Evolutionary conservation across 257 asterid species (phyloP).

Genomic region (Nicotiana paniculata): DNA sequence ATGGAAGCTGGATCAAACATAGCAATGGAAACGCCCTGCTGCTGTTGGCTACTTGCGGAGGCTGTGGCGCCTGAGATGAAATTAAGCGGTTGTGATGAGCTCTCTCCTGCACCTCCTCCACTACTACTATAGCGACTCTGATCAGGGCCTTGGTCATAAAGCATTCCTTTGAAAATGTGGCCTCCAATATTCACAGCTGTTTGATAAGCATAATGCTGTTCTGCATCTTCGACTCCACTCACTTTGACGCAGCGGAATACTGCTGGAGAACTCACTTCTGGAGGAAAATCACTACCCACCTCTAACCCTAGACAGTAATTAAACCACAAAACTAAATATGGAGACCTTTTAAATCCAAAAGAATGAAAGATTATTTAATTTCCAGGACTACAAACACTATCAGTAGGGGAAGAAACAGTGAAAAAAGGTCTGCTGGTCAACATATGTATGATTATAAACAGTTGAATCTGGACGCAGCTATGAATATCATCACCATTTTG

Average conservation of each 20-base stretch:
- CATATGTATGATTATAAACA: neutral
- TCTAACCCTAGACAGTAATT: conserved; percentile 45
- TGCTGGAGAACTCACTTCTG: conserved; percentile 53
- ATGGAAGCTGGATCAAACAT: neutral
- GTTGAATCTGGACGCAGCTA: too few species aligned
- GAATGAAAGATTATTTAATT: neutral
- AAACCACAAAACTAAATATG: neutral
- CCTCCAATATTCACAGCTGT: conserved; percentile 67
- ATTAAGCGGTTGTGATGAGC: conserved; percentile 29
- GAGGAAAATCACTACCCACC: conserved; percentile 41
- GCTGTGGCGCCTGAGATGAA: conserved; percentile 18
- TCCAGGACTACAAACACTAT: too few species aligned
- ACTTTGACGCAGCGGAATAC: conserved; percentile 62
- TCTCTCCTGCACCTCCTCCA: conserved; percentile 16
- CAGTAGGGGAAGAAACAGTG: too few species aligned
- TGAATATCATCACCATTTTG: neutral
- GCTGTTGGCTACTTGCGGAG: conserved; percentile 3
- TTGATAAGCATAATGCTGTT: conserved; percentile 60
- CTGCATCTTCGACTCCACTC: conserved; percentile 52
- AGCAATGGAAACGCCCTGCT: neutral
- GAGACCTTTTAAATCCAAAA: neutral
- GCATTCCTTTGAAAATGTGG: conserved; percentile 65
- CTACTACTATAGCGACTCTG: conserved; percentile 24
- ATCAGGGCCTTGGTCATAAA: conserved; percentile 63
- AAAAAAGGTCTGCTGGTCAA: too few species aligned